Conservation (phyloP, 306 rosid genomes). For the Glycine latifolia region DNA sequence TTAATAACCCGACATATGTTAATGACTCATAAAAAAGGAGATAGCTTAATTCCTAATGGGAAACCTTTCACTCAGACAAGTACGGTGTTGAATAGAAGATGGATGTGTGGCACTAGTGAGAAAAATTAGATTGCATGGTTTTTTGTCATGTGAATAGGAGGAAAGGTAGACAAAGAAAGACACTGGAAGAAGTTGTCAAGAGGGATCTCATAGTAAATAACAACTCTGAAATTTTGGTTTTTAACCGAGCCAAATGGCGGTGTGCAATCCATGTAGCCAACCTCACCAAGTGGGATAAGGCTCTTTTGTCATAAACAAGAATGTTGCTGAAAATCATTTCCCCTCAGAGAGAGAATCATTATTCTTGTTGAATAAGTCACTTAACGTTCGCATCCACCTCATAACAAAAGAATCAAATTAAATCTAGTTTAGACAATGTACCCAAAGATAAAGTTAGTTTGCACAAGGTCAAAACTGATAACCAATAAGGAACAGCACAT, state of each 20-base stretch:
- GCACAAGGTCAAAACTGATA: conserved; percentile 10
- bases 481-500: not conserved
- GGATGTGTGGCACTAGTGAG: not conserved
- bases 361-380: conserved; percentile 11
- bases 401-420: conserved; percentile 31
- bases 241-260: not conserved
- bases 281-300: not conserved
- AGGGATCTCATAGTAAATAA: not conserved
- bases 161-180: not conserved
- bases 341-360: not conserved
- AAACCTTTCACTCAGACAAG: conserved; percentile 7
- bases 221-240: not conserved
- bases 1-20: not conserved
- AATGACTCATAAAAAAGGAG: conserved; percentile 12
- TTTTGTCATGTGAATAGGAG: not conserved
- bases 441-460: not conserved
- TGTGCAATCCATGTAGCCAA: not conserved
- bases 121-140: not conserved
- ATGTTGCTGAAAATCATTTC: conserved; percentile 20
- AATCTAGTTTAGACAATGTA: not conserved
- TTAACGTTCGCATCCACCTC: conserved; percentile 30
- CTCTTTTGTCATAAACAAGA: not conserved
- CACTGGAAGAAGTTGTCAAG: not conserved
- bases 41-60: not conserved
- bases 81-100: not conserved